Evolutionary conservation across 2,329 filamentous ascomycete genomes (phyloP).

Genomic region (Ceratocystis ficicola): DNA sequence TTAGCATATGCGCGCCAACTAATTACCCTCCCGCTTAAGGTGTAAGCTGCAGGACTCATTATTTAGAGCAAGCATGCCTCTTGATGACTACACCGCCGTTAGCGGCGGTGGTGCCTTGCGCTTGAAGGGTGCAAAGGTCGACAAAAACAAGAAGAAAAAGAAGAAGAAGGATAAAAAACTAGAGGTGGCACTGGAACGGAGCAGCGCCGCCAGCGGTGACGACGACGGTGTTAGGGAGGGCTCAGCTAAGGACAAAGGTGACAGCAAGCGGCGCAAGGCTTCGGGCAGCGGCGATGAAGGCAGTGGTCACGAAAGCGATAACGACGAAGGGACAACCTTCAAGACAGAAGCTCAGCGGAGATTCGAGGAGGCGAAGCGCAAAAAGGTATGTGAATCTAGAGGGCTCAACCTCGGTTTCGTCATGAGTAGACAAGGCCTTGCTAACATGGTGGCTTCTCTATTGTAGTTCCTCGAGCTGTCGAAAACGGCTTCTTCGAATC

Average conservation of each 20-base stretch:
- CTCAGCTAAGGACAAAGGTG: conserved; percentile 24
- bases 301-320: conserved; percentile 24
- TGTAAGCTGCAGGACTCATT: neutral
- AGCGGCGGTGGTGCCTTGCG: conserved; percentile 64
- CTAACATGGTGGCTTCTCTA: conserved; percentile 3
- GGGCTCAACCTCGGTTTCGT: neutral
- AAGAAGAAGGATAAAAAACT: conserved; percentile 33
- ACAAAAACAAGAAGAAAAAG: conserved; percentile 55
- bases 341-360: conserved; percentile 80
- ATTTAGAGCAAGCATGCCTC: conserved; percentile 42
- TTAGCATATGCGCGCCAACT: neutral
- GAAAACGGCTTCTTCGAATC: conserved; percentile 42
- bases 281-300: conserved; percentile 23
- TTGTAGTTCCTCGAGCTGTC: conserved; percentile 65
- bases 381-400: conserved; percentile 49
- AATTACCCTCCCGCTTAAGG: neutral
- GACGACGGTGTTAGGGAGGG: conserved; percentile 25
- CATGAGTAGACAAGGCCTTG: neutral
- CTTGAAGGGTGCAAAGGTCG: conserved; percentile 62
- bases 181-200: conserved; percentile 33
- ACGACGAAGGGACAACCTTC: conserved; percentile 27
- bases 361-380: conserved; percentile 68
- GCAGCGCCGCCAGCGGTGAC: neutral
- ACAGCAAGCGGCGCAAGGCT: conserved; percentile 24
- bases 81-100: conserved; percentile 58